Percentiles rank a stretch among this genome's conserved stretches.
Evolutionary conservation across 805 yeast genomes (phyloP).

Genomic region (Hanseniaspora singularis): DNA sequence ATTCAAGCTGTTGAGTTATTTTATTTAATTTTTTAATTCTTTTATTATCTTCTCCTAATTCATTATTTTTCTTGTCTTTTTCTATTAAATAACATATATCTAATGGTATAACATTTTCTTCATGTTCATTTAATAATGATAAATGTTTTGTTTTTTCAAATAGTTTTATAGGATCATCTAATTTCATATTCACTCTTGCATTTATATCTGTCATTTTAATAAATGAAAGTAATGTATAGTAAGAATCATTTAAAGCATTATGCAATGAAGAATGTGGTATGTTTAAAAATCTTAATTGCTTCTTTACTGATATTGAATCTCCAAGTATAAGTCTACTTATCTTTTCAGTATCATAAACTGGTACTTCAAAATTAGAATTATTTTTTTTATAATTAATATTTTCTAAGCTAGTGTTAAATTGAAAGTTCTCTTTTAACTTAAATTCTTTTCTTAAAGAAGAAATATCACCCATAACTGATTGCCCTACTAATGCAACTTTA

Average conservation of each 20-base stretch:
- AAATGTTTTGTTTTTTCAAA: constrained; percentile 19
- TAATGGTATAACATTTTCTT: constrained; percentile 25
- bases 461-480: constrained; percentile 44
- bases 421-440: not conserved
- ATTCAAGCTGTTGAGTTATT: constrained; percentile 9
- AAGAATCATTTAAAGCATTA: constrained; percentile 64
- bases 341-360: constrained; percentile 37
- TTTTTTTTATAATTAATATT: not conserved
- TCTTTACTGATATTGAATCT: constrained; percentile 6
- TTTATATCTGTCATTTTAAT: constrained; percentile 39
- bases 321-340: constrained; percentile 31
- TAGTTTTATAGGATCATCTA: constrained; percentile 23
- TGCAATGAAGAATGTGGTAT: constrained; percentile 52
- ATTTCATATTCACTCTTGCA: constrained; percentile 21
- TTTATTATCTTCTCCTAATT: constrained; percentile 12
- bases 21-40: constrained; percentile 10
- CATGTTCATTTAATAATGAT: constrained; percentile 21
- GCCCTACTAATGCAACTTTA: constrained; percentile 44
- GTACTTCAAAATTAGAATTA: constrained; percentile 16
- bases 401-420: not conserved
- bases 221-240: constrained; percentile 44
- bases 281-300: constrained; percentile 32
- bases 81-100: constrained; percentile 17
- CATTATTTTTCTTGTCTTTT: constrained; percentile 9
- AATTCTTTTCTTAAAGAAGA: constrained; percentile 33